These are phyloP conservation scores for Miamiensis avidus DNA, from an alignment of 169 alveolate species.

Conservation along the genomic window DNA sequence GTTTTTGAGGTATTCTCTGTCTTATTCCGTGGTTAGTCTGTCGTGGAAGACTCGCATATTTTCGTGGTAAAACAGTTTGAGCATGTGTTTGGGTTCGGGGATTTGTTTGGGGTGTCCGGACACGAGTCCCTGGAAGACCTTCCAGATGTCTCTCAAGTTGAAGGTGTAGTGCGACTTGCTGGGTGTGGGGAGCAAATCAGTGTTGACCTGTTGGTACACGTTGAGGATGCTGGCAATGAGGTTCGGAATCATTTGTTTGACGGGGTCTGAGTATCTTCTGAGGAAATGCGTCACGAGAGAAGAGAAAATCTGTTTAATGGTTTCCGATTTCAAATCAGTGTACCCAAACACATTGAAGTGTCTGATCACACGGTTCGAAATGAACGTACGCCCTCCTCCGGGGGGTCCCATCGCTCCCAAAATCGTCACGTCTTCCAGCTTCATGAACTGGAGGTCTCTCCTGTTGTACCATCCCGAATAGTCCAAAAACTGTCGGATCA, in stretches of 20 bases:
- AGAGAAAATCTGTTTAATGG: conserved; percentile 84
- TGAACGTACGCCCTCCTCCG: conserved; percentile 94
- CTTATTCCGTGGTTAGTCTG: conserved; percentile 86
- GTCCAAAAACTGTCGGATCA: conserved; percentile 93
- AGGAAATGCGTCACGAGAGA: conserved; percentile 81
- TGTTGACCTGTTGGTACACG: conserved; percentile 81
- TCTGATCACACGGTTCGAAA: conserved; percentile 88
- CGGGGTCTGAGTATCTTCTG: conserved; percentile 67
- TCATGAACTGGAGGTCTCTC: conserved; percentile 85
- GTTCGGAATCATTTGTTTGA: conserved; percentile 62
- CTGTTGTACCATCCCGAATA: conserved; percentile 94
- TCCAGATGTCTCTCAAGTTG: conserved; percentile 94
- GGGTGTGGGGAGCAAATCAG: conserved; percentile 93
- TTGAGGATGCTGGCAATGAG: conserved; percentile 77
- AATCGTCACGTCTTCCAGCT: conserved; percentile 85
- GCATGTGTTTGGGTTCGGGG: conserved; percentile 62
- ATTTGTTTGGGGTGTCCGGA: conserved; percentile 80
- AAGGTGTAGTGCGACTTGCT: conserved; percentile 93
- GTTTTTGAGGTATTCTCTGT: conserved; percentile 74
- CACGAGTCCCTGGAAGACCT: conserved; percentile 93
- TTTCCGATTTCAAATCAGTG: conserved; percentile 82
- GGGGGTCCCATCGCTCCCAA: conserved; percentile 96
- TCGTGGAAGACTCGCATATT: conserved; percentile 92
- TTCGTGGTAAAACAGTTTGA: conserved; percentile 91
- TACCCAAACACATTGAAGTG: conserved; percentile 90